Evolutionary conservation across 768 basidiomycete genomes (phyloP), one percentile per base, ranked within the genome.

Genomic region (Lyophyllum atratum): DNA sequence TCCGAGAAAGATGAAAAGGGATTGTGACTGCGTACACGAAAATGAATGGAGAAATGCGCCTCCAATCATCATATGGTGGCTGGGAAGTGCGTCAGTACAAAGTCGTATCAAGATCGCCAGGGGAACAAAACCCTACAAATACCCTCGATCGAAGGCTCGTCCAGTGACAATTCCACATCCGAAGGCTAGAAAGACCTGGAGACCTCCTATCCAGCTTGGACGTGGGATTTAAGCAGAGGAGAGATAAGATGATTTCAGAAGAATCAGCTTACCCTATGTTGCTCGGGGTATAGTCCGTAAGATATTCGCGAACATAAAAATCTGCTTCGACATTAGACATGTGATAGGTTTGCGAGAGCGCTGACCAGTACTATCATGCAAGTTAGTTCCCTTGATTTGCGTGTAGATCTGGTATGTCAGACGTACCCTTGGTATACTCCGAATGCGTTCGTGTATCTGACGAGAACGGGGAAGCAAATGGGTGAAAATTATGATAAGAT

Each of bases 151-250:
- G 31, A 67, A 70, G 24, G 68, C 61, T 26, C 64, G 60, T n/a
- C 70, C 70, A 3, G 65, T 55, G 11, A 69, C 5, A 12, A 72
- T 58, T 0, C 70, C 68, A 37, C 55, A 54, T 15, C 60, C 28
- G 21, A 69, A 66, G 11, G 64, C 55, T n/a, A 72, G 40, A 42
- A 69, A 80, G 17, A 81, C 72, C 59, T 86, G 83, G 0, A 73
- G 65, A 3, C 83, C 81, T 7, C 84, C 85, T 39, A 86, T 78
- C 77, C 77, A 78, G 26, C 76, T 78, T 33, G 25, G 29, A n/a
- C 14, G 25, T 15, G 3, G 5, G 4, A 15, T 26, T 42, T 21
- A 29, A 19, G 10, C 46, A 2, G 9, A 40, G 12, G 2, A 9
- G 21, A 26, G 6, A 3, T 37, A 3, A 9, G 34, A 37, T 9